Base-by-base conservation (phyloP, 1,284 basidiomycete genomes). In the Schizophyllum commune region DNA sequence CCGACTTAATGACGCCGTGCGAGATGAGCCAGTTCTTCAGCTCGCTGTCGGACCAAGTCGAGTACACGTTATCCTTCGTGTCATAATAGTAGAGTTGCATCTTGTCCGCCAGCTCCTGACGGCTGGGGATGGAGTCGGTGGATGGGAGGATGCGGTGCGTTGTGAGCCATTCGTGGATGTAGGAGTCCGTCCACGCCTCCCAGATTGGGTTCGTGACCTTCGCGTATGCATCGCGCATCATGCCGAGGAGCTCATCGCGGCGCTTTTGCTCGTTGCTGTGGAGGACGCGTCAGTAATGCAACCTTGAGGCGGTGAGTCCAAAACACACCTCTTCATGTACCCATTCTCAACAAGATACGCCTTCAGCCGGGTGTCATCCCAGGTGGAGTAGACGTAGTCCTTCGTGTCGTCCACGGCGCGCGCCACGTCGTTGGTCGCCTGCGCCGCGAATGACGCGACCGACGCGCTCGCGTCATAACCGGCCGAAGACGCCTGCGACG, bases 381-480 rank as follows among this genome's bases (percentile, higher is more conserved):
- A 96, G 1, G 87, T 83, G 0, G 90, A 92, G 72, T 91, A 96
- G 6, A 94, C 75, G 67, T 94, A 96, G 73, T 97, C 94, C 71
- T 86, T 91, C 33, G 86, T 74, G 64, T 91, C 84, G 61, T 94
- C 88, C 52, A 94, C 72, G 19, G 78, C 77, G 52, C 79, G 78
- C 13, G 74, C 75, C 17, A 81, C 83, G n/a, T 83, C 78, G 53
- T 81, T 77, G 0, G 87, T 85, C 3, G 84, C 81, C 65, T 83
- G 79, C 1, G 81, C 77, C 15, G 70, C 72, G 2, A 73, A 64
- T 56, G 72, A 77, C 39, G 39, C 39, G 17, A 47, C 39, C 6
- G 73, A 75, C 13, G 74, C 70, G 52, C 75, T 79, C 67, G 81
- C 77, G 53, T 85, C 86, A 60, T 85, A 83, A 47, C 84, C 71